A percentile compares a stretch with the other conserved stretches of the same genome.
These are phyloP conservation scores for Peronospora belbahrii DNA, from an alignment of 352 stramenopile species.

Conservation along the genomic window DNA sequence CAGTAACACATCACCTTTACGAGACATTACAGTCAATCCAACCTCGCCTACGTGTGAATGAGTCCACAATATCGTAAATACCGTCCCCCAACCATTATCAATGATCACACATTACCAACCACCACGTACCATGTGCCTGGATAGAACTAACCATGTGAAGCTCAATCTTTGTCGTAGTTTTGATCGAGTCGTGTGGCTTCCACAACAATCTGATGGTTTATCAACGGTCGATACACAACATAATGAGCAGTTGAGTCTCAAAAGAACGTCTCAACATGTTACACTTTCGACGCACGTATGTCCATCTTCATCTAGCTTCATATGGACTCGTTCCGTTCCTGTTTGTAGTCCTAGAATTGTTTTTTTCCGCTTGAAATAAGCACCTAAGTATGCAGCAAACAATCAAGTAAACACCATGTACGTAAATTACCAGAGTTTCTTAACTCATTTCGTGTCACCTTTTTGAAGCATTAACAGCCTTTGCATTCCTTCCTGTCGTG, in stretches of 20 bases:
- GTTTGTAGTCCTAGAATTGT: constrained; percentile 57
- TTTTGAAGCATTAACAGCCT: constrained; percentile 64
- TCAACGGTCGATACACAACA: neutral
- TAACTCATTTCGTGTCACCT: constrained; percentile 28
- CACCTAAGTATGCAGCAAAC: constrained; percentile 21
- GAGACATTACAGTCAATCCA: constrained; percentile 47
- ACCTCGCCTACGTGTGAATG: constrained; percentile 18
- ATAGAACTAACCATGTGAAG: constrained; percentile 43
- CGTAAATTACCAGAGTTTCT: neutral
- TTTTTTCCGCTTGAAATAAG: constrained; percentile 71
- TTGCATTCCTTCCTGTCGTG: constrained; percentile 54
- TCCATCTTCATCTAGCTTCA: constrained; percentile 58
- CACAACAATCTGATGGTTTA: constrained; percentile 44
- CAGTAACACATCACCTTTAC: constrained; percentile 52
- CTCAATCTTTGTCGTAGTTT: constrained; percentile 40
- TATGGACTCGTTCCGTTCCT: constrained; percentile 49
- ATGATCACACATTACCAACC: neutral
- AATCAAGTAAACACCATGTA: neutral
- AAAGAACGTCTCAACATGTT: too few relatives aligned
- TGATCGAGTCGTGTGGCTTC: constrained; percentile 51
- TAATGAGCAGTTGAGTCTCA: neutral
- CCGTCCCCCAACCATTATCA: neutral
- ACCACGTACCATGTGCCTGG: constrained; percentile 37
- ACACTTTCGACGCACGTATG: constrained; percentile 30
- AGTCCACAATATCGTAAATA: neutral